A percentile compares a stretch with the other conserved stretches of the same genome.
Evolutionary conservation across 768 basidiomycete genomes (phyloP).

Genomic region (Podaxis mareebaensis): DNA sequence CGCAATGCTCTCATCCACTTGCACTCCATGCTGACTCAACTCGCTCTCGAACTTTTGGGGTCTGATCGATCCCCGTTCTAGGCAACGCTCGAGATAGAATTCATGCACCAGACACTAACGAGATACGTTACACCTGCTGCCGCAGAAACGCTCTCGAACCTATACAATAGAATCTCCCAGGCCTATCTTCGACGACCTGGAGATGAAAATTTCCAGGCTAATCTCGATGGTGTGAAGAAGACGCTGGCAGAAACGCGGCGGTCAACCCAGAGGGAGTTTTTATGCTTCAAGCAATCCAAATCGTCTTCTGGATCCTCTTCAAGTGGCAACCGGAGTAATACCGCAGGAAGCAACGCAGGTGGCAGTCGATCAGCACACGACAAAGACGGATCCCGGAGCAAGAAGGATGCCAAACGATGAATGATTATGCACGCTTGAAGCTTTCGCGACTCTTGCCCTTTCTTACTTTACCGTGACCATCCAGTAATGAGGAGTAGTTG

Average conservation of each 20-base stretch:
- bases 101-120: conserved; percentile 94
- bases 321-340: conserved; percentile 9
- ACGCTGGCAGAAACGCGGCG: conserved; percentile 84
- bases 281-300: conserved; percentile 87
- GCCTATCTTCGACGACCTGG: conserved; percentile 85
- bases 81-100: conserved; percentile 99
- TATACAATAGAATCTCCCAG: conserved; percentile 94
- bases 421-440: neutral
- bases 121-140: conserved; percentile 84
- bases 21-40: conserved; percentile 4
- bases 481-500: neutral
- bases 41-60: neutral
- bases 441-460: neutral
- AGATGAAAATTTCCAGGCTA: conserved; percentile 82
- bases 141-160: conserved; percentile 81
- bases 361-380: conserved; percentile 10
- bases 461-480: neutral
- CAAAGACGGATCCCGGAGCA: conserved; percentile 15
- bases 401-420: neutral
- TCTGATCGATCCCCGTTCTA: conserved; percentile 31
- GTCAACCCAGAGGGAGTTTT: conserved; percentile 91
- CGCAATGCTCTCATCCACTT: neutral
- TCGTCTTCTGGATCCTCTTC: conserved; percentile 24
- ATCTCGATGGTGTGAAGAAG: conserved; percentile 90
- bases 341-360: conserved; percentile 1